phyloP scores from a whole-genome alignment of 257 asterid species.

The Echites panduratus region DNA sequence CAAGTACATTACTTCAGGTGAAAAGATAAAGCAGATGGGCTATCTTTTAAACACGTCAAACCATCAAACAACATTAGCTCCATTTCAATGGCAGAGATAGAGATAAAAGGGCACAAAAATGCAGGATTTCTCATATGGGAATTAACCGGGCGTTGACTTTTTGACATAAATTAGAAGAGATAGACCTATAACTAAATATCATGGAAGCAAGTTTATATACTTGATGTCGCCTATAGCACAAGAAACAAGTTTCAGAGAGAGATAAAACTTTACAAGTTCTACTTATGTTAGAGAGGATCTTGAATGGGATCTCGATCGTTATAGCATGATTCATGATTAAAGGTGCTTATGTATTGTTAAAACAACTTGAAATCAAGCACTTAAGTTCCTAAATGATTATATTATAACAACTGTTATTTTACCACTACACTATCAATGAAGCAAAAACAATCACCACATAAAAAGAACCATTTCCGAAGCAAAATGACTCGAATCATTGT shows the following conservation, averaged over 20 bases:
- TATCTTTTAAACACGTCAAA: neutral
- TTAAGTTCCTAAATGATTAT: neutral
- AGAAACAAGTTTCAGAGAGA: constrained; percentile 6
- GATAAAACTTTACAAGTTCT: neutral
- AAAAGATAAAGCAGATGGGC: too few relatives aligned
- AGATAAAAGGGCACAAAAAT: neutral
- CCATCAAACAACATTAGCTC: neutral
- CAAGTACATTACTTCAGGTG: neutral
- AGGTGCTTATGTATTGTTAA: neutral
- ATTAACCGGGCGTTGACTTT: neutral
- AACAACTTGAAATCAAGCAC: neutral
- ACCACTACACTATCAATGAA: neutral
- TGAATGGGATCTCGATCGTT: neutral
- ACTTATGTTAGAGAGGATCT: neutral
- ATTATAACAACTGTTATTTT: neutral
- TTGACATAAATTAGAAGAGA: neutral
- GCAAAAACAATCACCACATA: neutral
- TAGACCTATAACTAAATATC: neutral
- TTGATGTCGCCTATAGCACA: neutral
- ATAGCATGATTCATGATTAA: neutral
- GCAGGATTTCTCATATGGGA: neutral
- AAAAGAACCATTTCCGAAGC: neutral
- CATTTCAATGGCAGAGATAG: neutral
- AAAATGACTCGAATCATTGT: neutral
- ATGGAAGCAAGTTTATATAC: neutral